A percentile compares a stretch with the other conserved stretches of the same genome.
Evolutionary conservation across 345 rosid species (phyloP).

Genomic region (Citrus unshiu): DNA sequence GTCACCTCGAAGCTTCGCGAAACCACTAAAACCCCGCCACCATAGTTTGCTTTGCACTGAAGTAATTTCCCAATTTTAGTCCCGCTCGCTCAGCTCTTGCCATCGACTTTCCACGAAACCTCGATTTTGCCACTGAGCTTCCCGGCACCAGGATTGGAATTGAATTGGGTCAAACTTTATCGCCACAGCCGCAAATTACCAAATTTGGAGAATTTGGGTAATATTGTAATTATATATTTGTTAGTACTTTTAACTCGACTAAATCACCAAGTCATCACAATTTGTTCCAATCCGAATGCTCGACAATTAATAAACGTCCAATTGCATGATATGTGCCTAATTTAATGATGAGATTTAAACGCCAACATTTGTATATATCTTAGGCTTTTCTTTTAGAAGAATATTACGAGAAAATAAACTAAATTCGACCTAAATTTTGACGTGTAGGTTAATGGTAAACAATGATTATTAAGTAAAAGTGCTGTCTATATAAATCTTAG

Average conservation of each 20-base stretch:
- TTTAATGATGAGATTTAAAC: too few relatives aligned
- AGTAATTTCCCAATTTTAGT: neutral
- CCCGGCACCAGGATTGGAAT: neutral
- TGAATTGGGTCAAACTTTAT: neutral
- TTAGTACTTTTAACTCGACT: neutral
- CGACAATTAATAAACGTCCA: too few relatives aligned
- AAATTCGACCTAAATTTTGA: too few relatives aligned
- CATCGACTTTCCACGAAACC: neutral
- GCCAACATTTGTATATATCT: too few relatives aligned
- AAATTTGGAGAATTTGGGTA: neutral
- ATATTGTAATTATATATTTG: neutral
- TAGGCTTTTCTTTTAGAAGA: too few relatives aligned
- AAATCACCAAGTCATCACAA: too few relatives aligned
- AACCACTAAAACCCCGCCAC: neutral
- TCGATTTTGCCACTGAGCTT: constrained; percentile 2
- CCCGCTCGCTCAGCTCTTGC: neutral
- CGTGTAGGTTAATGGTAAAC: too few relatives aligned
- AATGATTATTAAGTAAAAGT: too few relatives aligned
- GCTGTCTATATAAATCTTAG: too few relatives aligned
- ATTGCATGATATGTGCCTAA: too few relatives aligned
- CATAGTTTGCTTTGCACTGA: neutral
- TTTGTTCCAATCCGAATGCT: too few relatives aligned
- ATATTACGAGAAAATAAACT: too few relatives aligned
- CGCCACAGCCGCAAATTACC: neutral
- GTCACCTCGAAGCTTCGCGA: constrained; percentile 30